Percentiles rank a stretch among this genome's conserved stretches.
These are phyloP conservation scores for Coemansia sp. DNA, from an alignment of 192 early-diverging fungal genomes.

Conservation along the genomic window DNA sequence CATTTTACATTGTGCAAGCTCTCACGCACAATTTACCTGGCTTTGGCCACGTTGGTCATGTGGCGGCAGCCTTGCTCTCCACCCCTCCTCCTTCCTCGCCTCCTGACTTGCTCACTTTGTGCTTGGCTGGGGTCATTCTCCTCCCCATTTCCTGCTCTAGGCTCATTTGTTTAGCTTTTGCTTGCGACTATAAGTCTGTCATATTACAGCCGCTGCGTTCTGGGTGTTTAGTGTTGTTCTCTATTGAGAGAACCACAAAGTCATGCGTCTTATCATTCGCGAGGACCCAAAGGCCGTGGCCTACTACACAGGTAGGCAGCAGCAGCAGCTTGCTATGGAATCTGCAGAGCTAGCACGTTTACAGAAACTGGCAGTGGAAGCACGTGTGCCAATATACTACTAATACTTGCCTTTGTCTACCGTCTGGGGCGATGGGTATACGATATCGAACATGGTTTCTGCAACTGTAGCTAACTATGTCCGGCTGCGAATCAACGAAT, in stretches of 20 bases:
- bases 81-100: not conserved
- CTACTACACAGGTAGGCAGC: constrained; percentile 43
- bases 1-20: not conserved
- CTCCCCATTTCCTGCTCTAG: not conserved
- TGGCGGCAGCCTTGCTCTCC: not conserved
- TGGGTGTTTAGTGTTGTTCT: constrained; percentile 6
- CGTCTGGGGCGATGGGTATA: not conserved
- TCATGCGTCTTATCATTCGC: constrained; percentile 51
- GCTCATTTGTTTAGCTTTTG: not conserved
- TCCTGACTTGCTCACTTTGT: not conserved
- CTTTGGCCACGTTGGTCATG: not conserved
- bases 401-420: not conserved
- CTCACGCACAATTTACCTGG: not conserved
- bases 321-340: not conserved
- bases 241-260: constrained; percentile 1
- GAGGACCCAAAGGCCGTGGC: constrained; percentile 55
- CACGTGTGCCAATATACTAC: not conserved
- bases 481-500: constrained; percentile 73
- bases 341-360: not conserved
- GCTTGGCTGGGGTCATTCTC: not conserved
- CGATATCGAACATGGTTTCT: not conserved
- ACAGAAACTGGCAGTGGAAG: not conserved
- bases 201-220: not conserved
- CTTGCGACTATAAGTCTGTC: not conserved
- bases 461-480: constrained; percentile 68